Evolutionary conservation across 2,329 filamentous ascomycete species (phyloP), one percentile per base, ranked within the genome.

Genomic region (Aspergillus luchuensis): DNA sequence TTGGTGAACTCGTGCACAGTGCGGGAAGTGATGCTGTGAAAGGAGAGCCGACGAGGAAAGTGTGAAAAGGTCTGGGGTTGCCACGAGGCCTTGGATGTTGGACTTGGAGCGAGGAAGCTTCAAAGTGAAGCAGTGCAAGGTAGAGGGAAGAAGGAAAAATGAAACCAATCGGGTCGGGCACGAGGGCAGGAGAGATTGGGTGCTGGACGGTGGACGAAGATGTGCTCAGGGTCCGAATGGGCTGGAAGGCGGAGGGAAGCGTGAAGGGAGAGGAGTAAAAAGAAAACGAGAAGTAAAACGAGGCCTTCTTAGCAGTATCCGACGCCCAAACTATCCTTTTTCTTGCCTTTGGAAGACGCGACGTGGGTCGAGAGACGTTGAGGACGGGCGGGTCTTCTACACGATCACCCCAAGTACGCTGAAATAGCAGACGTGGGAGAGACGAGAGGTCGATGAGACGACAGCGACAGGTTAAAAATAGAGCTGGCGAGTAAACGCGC

Each of bases 1-100:
- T 58, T 70, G 69, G 67, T 65, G 69, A 41, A 30, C 60, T 69
- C 63, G 67, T 75, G 71, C 74, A 71, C 60, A 69, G 62, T 67
- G 69, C 66, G 75, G 70, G 69, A 70, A 69, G 66, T 72, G 71
- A 69, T 69, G 71, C 69, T 78, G 75, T 36, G 69, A 67, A 71
- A 71, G 67, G 66, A 72, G 62, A 68, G 72, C 64, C 71, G 72
- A 66, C 61, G 68, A 67, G 61, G 59, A 65, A 68, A 61, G 57
- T 57, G 59, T 51, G 67, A 67, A 65, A 67, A 62, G 70, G 66
- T 68, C 66, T 74, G 65, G 47, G 65, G 63, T 66, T 64, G 60
- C 62, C 64, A 67, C 64, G 61, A 36, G 65, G 66, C 62, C 63
- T 67, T 67, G 66, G 60, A 56, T 45, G 39, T 38, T 60, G 50